Evolutionary conservation across 441 rosid species (phyloP).

Genomic region (Erysimum cheiri): DNA sequence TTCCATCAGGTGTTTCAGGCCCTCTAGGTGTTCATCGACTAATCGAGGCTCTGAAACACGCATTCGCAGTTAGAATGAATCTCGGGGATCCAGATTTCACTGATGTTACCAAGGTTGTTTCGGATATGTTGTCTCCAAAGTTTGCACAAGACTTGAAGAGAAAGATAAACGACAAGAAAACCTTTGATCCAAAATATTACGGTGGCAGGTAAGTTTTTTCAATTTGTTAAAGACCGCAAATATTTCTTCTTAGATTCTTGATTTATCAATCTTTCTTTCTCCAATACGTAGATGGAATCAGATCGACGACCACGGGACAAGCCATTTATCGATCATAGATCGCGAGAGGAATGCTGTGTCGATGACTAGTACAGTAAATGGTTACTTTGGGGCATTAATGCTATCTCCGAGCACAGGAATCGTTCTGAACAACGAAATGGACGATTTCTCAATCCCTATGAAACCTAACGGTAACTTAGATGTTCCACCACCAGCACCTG

Average conservation of each 20-base stretch:
- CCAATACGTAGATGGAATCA: conserved; percentile 55
- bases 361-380: conserved; percentile 59
- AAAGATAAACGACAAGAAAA: conserved; percentile 51
- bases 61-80: conserved; percentile 51
- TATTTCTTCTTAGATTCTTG: background rate
- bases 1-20: conserved; percentile 48
- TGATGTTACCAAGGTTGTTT: conserved; percentile 43
- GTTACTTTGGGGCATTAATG: conserved; percentile 54
- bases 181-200: conserved; percentile 52
- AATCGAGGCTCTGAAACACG: conserved; percentile 44
- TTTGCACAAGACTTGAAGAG: conserved; percentile 51
- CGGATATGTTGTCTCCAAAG: conserved; percentile 55
- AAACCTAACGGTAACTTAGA: conserved; percentile 12
- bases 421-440: conserved; percentile 67
- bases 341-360: conserved; percentile 54
- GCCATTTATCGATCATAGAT: conserved; percentile 62
- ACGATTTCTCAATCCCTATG: conserved; percentile 56
- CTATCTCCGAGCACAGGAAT: conserved; percentile 60
- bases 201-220: conserved; percentile 50
- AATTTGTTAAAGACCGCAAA: background rate
- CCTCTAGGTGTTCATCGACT: conserved; percentile 56
- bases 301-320: conserved; percentile 60
- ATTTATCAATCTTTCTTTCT: background rate
- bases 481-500: conserved; percentile 51
- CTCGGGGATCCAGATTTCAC: conserved; percentile 65